Conservation (phyloP, 1,284 basidiomycete species). For the Apiotrichum sp. region DNA sequence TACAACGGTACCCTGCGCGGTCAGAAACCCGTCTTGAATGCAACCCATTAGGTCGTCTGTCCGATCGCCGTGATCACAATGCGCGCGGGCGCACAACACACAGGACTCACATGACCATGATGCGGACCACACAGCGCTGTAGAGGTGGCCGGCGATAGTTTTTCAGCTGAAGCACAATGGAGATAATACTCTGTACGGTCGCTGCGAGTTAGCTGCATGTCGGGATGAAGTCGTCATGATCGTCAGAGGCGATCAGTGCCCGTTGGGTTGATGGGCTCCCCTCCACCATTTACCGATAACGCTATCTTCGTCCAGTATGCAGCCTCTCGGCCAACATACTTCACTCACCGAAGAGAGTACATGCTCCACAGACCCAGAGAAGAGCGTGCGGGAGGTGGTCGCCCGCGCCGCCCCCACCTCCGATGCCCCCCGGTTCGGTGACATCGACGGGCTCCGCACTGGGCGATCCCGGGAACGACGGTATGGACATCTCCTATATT, state of each 20-base stretch:
- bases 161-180: constrained; percentile 82
- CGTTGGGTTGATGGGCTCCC: too few relatives aligned
- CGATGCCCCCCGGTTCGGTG: background rate
- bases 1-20: constrained; percentile 72
- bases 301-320: too few relatives aligned
- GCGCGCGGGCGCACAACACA: too few relatives aligned
- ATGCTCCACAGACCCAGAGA: constrained; percentile 40
- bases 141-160: constrained; percentile 78
- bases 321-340: background rate
- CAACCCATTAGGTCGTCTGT: too few relatives aligned
- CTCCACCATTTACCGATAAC: too few relatives aligned
- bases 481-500: too few relatives aligned
- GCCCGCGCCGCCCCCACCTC: constrained; percentile 32
- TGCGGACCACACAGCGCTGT: constrained; percentile 82
- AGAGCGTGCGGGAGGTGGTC: constrained; percentile 40
- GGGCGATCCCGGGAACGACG: too few relatives aligned
- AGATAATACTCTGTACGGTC: constrained; percentile 70
- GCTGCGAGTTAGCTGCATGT: constrained; percentile 46
- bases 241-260: too few relatives aligned
- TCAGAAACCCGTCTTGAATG: too few relatives aligned
- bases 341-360: constrained; percentile 41
- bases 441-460: too few relatives aligned
- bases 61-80: too few relatives aligned
- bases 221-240: too few relatives aligned
- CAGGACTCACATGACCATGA: constrained; percentile 73